phyloP scores from a whole-genome alignment of 2,329 filamentous ascomycete genomes.

The Xylariaceae sp. region DNA sequence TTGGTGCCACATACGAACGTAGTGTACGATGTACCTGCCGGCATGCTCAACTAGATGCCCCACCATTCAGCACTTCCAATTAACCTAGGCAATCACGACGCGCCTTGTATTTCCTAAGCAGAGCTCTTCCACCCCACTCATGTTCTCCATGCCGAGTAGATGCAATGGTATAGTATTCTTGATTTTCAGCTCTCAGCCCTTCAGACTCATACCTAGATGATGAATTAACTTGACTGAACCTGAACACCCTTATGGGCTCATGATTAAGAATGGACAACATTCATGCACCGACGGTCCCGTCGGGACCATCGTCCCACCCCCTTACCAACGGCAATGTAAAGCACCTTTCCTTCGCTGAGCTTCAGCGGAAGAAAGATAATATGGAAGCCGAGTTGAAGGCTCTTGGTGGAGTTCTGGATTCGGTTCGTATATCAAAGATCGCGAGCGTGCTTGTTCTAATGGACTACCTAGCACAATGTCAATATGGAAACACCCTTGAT shows the following conservation, averaged over 20 bases:
- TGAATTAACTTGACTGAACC: not conserved
- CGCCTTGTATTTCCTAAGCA: not conserved
- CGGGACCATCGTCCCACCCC: constrained; percentile 66
- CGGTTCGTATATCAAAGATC: constrained; percentile 52
- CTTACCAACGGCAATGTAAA: constrained; percentile 57
- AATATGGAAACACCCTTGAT: constrained; percentile 86
- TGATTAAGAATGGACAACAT: constrained; percentile 50
- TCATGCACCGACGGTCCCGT: constrained; percentile 59
- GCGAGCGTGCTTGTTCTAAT: constrained; percentile 18
- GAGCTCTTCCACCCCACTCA: no score
- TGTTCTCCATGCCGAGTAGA: no score
- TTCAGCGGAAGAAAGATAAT: constrained; percentile 78
- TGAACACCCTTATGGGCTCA: constrained; percentile 31
- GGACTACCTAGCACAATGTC: constrained; percentile 68
- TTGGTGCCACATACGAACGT: no score
- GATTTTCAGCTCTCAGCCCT: not conserved
- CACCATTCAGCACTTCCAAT: no score
- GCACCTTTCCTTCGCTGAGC: constrained; percentile 68
- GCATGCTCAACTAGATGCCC: no score
- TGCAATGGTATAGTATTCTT: not conserved
- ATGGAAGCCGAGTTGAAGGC: constrained; percentile 84
- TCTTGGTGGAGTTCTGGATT: constrained; percentile 80
- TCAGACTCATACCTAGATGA: not conserved
- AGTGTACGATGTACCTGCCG: no score
- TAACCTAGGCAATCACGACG: not conserved